Evolutionary conservation across 441 rosid genomes (phyloP).

Genomic region (Euphorbia corollata): DNA sequence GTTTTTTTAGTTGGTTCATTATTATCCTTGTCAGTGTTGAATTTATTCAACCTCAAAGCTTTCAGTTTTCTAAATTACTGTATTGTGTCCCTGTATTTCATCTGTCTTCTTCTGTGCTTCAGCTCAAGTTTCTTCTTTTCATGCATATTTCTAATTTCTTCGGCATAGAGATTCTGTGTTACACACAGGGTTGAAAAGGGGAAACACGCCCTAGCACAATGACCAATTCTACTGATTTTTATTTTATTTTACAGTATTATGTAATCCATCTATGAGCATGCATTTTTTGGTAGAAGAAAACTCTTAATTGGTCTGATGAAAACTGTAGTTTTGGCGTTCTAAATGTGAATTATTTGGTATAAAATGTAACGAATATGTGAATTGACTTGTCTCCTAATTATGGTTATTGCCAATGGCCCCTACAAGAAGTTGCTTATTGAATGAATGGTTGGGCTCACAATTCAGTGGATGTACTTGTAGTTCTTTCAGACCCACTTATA

Average conservation of each 20-base stretch:
- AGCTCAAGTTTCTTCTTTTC: not conserved
- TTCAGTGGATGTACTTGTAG: constrained; percentile 22
- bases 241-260: not conserved
- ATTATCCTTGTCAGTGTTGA: constrained; percentile 14
- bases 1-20: constrained; percentile 1
- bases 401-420: constrained; percentile 25
- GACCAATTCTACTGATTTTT: no score
- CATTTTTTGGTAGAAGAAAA: not conserved
- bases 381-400: constrained; percentile 18
- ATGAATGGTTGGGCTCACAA: constrained; percentile 26
- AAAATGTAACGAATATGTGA: constrained; percentile 13
- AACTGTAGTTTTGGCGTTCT: not conserved
- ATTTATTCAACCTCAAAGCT: not conserved
- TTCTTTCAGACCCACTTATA: constrained; percentile 27
- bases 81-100: not conserved
- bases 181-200: no score
- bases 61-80: not conserved
- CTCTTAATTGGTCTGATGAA: not conserved
- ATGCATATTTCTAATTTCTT: not conserved
- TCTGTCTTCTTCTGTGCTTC: not conserved
- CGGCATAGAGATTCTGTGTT: no score
- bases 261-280: constrained; percentile 1
- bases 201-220: no score
- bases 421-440: constrained; percentile 23
- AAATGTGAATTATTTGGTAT: constrained; percentile 6